Evolutionary conservation across 306 rosid species (phyloP).

Genomic region (Dalbergia cultrata): DNA sequence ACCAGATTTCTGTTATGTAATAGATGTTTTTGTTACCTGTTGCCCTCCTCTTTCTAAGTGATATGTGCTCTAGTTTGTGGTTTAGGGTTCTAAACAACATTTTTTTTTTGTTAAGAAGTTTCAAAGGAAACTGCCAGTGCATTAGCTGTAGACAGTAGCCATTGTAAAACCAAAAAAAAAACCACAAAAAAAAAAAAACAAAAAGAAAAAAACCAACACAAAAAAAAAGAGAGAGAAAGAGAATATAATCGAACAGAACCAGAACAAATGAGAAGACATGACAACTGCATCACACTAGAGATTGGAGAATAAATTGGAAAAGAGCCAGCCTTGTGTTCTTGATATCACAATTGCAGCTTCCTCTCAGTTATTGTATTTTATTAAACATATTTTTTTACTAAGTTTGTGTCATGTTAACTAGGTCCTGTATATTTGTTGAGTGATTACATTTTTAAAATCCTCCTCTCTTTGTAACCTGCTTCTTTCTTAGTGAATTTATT

Average conservation of each 20-base stretch:
- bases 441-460: neutral
- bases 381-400: constrained; percentile 8
- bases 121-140: constrained; percentile 15
- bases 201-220: neutral
- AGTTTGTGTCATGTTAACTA: constrained; percentile 25
- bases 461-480: neutral
- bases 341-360: constrained; percentile 10
- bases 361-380: constrained; percentile 22
- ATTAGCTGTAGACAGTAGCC: constrained; percentile 27
- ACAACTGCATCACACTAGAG: constrained; percentile 20
- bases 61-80: constrained; percentile 19
- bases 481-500: neutral
- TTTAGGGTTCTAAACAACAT: neutral
- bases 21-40: neutral
- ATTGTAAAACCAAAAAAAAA: constrained; percentile 18
- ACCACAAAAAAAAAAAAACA: neutral
- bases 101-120: neutral
- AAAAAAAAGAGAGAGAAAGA: neutral
- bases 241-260: neutral
- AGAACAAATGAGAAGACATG: constrained; percentile 3
- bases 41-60: neutral
- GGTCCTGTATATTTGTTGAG: constrained; percentile 5
- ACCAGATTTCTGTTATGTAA: constrained; percentile 5
- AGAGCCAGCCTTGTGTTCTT: constrained; percentile 11
- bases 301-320: constrained; percentile 24